phyloP scores from a whole-genome alignment of 2,329 filamentous ascomycete genomes.

The Sarocladium oryzae region DNA sequence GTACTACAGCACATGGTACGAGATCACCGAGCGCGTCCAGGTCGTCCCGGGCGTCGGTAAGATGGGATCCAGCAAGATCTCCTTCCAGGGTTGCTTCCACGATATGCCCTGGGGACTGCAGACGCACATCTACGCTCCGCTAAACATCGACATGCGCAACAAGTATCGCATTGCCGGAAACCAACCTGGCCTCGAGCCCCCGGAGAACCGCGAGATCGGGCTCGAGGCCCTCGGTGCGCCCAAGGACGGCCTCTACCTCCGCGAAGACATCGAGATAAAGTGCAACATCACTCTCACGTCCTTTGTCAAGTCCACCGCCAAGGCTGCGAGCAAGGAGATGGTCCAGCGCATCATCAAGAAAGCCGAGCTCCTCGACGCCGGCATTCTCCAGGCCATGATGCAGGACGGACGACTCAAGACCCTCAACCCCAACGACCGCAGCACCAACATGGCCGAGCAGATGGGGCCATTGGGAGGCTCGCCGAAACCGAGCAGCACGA shows the following conservation, averaged over 20 bases:
- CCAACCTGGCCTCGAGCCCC: conserved; percentile 57
- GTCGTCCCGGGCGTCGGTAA: conserved; percentile 60
- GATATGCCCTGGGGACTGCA: conserved; percentile 67
- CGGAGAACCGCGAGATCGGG: conserved; percentile 56
- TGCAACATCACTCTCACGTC: conserved; percentile 59
- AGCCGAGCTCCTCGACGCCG: conserved; percentile 61
- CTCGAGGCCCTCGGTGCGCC: conserved; percentile 52
- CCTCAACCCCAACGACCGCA: conserved; percentile 45
- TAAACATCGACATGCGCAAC: conserved; percentile 60
- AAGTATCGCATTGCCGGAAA: conserved; percentile 64
- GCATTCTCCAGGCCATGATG: conserved; percentile 54
- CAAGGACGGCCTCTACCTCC: conserved; percentile 58
- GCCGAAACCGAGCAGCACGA: conserved; percentile 4
- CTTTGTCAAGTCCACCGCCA: conserved; percentile 62
- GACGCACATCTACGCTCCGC: conserved; percentile 64
- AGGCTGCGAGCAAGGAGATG: conserved; percentile 61
- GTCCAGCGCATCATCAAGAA: conserved; percentile 64
- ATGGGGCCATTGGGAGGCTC: not conserved
- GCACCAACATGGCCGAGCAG: conserved; percentile 19
- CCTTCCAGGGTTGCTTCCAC: conserved; percentile 66
- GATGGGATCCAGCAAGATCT: conserved; percentile 58
- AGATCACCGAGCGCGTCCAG: conserved; percentile 64
- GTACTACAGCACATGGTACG: conserved; percentile 69
- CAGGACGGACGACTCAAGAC: conserved; percentile 57
- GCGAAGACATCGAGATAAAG: conserved; percentile 65